These are phyloP conservation scores for Penicillium expansum DNA, from an alignment of 2,329 filamentous ascomycete genomes.

Conservation along the genomic window DNA sequence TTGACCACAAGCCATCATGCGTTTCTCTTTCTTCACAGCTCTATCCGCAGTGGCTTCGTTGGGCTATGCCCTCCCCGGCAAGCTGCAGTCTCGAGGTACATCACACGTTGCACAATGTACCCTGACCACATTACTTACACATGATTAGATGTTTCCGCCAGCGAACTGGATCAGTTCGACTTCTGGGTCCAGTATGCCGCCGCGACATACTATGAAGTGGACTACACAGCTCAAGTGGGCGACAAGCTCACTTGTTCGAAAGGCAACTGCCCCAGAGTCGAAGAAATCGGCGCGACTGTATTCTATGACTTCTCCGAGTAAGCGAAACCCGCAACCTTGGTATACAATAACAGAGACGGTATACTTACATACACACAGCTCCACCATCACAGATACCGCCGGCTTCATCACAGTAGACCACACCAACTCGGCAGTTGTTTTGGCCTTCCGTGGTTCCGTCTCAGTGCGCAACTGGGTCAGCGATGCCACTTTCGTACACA, in stretches of 20 bases:
- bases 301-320: slow-evolving; percentile 50
- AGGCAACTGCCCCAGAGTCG: slow-evolving; percentile 47
- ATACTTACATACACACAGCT: slow-evolving; percentile 4
- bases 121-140: background rate
- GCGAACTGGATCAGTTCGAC: slow-evolving; percentile 31
- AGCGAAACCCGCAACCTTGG: background rate
- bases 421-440: slow-evolving; percentile 40
- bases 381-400: slow-evolving; percentile 41
- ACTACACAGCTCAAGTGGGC: slow-evolving; percentile 43
- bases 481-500: slow-evolving; percentile 29
- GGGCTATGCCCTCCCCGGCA: slow-evolving; percentile 9
- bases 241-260: slow-evolving; percentile 44
- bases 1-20: slow-evolving; percentile 8
- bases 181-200: slow-evolving; percentile 52
- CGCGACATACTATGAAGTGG: slow-evolving; percentile 49
- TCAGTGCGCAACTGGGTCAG: slow-evolving; percentile 36
- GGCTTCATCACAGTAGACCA: slow-evolving; percentile 50
- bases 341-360: background rate
- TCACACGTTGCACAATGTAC: background rate
- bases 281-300: slow-evolving; percentile 33
- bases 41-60: slow-evolving; percentile 10
- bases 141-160: slow-evolving; percentile 11
- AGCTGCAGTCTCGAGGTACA: slow-evolving; percentile 16
- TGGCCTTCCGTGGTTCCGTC: slow-evolving; percentile 39
- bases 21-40: slow-evolving; percentile 8